Base-by-base conservation (phyloP, 1,284 basidiomycete genomes). In the Leccinum subfulvum region DNA sequence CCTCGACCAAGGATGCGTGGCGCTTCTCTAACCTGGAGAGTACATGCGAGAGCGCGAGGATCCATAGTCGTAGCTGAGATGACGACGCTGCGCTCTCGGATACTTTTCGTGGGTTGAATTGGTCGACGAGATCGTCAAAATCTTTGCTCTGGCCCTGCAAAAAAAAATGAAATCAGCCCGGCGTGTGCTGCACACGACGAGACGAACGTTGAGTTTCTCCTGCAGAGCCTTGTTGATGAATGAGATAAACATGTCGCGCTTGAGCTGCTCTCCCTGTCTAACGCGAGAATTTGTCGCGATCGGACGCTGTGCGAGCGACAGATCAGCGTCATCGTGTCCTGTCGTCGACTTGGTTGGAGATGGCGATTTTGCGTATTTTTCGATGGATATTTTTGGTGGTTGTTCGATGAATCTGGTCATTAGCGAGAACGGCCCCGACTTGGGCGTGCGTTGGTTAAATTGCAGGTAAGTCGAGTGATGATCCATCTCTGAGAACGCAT, bases 1-100 rank as follows among this genome's bases (percentile, higher is more conserved):
- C 94, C 64, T 96, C 88, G 37, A 98, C 90, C 21, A 99, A 86
- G 0, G 87, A 76, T n/a, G 87, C 79, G 73, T 99, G 96, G 4
- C 85, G 81, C 47, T 89, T 84, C 77, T 95, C 88, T 60, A 98
- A 76, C 67, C 92, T 83, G 65, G 92, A 89, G 68, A 93, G 89
- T 55, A 91, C 90, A 72, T 93, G 90, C 0, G 89, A 88, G 30
- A 93, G 82, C 0, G 91, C 88, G 26, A 84, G 78, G 39, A 93
- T 80, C 89, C 91, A 93, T 7, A 86, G 76, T 23, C 89, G 85
- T 56, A 92, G 76, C 66, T 91, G 87, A 4, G 82, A 77, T 3
- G 83, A 78, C 11, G 85, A 84, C 0, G 80, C 62, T 61, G 76
- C 65, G 57, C 73, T 68, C 65, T 75, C 65, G 66, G 74, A 53